Base-by-base conservation (phyloP, 371 early-diverging fungal species). In the Circinella minor region DNA sequence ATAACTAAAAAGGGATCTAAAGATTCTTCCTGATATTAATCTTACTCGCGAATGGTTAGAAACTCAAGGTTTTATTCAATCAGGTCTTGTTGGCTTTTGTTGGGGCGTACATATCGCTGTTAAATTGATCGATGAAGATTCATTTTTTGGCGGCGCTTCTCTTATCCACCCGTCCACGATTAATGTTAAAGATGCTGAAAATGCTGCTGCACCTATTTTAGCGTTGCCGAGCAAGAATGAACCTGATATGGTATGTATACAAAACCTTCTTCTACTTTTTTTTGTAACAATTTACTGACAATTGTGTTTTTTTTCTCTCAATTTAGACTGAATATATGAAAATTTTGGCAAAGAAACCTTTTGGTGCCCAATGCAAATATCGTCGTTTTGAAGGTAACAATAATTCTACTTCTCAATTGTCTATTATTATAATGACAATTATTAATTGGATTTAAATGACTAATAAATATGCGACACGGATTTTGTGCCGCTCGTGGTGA, bases 401-500 rank as follows among this genome's bases (percentile, higher is more conserved):
- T 5, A 18, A 36, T 4, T n/a, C n/a, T n/a, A n/a, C n/a, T n/a
- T n/a, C n/a, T n/a, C n/a, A n/a, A n/a, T n/a, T n/a, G n/a, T n/a
- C n/a, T n/a, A n/a, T n/a, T n/a, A n/a, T n/a, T n/a, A n/a, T n/a
- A n/a, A n/a, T n/a, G n/a, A n/a, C n/a, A n/a, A n/a, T n/a, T n/a
- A n/a, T n/a, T n/a, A n/a, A n/a, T n/a, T n/a, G n/a, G n/a, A n/a
- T n/a, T n/a, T n/a, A n/a, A n/a, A n/a, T n/a, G n/a, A n/a, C n/a
- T n/a, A 39, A 36, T 68, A 74, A 70, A 91, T 68, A 87, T 88
- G 82, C 78, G 48, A 68, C 93, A 92, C 59, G 93, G 91, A 37
- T 91, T 91, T 79, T 87, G 86, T 73, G 90, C 87, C 55, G 83
- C 90, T 60, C 84, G 92, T 66, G 89, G 89, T 47, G 87, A 91